Evolutionary conservation across 176 grass and related monocot species (phyloP).

Genomic region (Tillandsia leiboldiana): DNA sequence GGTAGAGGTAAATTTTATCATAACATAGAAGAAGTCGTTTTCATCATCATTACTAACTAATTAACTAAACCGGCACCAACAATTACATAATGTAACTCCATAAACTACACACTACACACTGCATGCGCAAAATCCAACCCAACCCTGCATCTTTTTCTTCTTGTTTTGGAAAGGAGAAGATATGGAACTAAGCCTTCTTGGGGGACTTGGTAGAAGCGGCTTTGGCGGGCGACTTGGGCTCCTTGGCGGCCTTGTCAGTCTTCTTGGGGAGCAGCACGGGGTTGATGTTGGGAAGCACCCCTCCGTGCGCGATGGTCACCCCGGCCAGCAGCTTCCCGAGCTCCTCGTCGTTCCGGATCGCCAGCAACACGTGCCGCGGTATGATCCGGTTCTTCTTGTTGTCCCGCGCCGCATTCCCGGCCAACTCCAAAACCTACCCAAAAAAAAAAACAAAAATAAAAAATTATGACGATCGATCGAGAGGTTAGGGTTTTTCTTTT

Average conservation of each 20-base stretch:
- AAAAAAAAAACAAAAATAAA: background rate
- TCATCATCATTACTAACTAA: no score
- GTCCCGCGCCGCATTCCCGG: conserved; percentile 47
- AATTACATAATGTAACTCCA: no score
- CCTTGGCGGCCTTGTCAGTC: conserved; percentile 25
- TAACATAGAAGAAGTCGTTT: no score
- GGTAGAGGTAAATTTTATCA: no score
- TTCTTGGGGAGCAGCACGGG: conserved; percentile 49
- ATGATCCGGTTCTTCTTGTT: conserved; percentile 63
- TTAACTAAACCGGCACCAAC: no score
- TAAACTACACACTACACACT: background rate
- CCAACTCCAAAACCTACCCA: conserved; percentile 43
- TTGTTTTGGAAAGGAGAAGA: no score
- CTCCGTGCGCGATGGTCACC: conserved; percentile 50
- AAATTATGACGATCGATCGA: background rate
- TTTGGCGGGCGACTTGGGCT: conserved; percentile 18
- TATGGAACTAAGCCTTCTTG: conserved; percentile 21
- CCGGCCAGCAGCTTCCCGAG: conserved; percentile 42
- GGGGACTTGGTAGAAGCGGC: conserved; percentile 20
- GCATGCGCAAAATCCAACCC: background rate
- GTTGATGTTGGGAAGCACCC: conserved; percentile 52
- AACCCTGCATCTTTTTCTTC: no score
- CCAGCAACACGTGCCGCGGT: conserved; percentile 45
- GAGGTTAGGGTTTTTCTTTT: no score
- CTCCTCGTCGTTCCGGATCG: conserved; percentile 57